Percentiles rank a stretch among this genome's conserved stretches.
Evolutionary conservation across 169 alveolate species (phyloP).

Genomic region (Perkinsus olseni): DNA sequence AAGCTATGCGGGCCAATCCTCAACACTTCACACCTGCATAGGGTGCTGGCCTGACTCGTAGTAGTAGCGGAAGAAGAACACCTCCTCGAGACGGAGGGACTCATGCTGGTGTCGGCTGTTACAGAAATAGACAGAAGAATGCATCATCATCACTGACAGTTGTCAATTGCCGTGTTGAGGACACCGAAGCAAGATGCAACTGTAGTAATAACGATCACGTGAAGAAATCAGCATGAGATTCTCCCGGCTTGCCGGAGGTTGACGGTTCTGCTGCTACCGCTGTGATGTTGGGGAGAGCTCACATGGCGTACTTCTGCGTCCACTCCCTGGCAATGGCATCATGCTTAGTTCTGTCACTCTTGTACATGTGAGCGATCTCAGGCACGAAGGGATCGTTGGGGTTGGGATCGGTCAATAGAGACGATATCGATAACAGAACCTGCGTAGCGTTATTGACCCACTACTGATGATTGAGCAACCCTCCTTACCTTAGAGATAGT

Average conservation of each 20-base stretch:
- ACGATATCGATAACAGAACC: conserved; percentile 87
- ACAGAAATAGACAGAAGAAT: background rate
- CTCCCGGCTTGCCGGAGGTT: too few relatives aligned
- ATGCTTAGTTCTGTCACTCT: conserved; percentile 84
- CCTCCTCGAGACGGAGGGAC: too few relatives aligned
- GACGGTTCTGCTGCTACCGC: background rate
- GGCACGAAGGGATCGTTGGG: conserved; percentile 99
- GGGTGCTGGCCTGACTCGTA: too few relatives aligned
- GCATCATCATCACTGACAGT: background rate
- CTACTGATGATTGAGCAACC: background rate
- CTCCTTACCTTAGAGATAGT: conserved; percentile 86
- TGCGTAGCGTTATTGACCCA: background rate
- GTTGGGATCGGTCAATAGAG: conserved; percentile 96
- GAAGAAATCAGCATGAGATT: too few relatives aligned
- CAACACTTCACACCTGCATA: too few relatives aligned
- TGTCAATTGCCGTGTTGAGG: too few relatives aligned
- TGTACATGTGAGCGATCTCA: conserved; percentile 95
- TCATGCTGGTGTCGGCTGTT: too few relatives aligned
- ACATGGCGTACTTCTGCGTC: conserved; percentile 94
- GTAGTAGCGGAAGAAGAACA: too few relatives aligned
- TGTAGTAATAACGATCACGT: too few relatives aligned
- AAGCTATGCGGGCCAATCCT: too few relatives aligned
- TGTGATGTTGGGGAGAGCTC: conserved; percentile 14
- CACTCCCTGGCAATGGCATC: conserved; percentile 96
- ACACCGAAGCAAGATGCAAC: background rate